Conservation (phyloP, 2,329 filamentous ascomycete species). For the Colletotrichum filicis region DNA sequence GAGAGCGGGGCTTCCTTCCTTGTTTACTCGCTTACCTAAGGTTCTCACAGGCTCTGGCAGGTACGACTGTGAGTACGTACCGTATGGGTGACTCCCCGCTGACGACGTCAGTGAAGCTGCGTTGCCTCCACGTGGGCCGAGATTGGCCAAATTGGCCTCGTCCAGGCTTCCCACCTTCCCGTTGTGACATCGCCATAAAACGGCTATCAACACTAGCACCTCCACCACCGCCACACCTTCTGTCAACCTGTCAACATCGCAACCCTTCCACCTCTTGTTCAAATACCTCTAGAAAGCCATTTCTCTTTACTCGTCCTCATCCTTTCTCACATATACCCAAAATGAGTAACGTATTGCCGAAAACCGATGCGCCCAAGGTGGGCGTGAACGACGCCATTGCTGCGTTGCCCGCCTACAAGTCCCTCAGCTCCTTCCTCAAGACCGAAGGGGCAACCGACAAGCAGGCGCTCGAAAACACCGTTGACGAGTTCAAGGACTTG, state of each 20-base stretch:
- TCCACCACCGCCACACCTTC: not conserved
- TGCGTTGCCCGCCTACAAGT: slow-evolving; percentile 24
- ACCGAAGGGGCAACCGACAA: not conserved
- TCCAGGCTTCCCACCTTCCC: not conserved
- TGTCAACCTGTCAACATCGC: not conserved
- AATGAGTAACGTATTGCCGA: no score
- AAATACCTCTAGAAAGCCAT: not conserved
- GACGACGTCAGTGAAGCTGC: slow-evolving; percentile 31
- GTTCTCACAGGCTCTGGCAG: not conserved
- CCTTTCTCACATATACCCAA: not conserved
- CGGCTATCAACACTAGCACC: not conserved
- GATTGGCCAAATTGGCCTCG: not conserved
- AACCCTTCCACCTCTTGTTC: not conserved
- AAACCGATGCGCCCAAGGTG: not conserved
- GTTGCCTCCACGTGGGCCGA: slow-evolving; percentile 26
- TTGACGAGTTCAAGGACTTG: slow-evolving; percentile 28
- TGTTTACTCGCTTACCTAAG: no score
- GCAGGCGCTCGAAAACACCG: slow-evolving; percentile 14
- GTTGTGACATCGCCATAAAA: not conserved
- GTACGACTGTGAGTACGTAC: fast-evolving
- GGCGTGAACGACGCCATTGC: slow-evolving; percentile 5
- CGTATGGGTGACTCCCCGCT: not conserved
- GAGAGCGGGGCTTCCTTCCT: not conserved
- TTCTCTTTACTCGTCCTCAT: no score
- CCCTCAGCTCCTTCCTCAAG: slow-evolving; percentile 17